Evolutionary conservation across 202 grass and related monocot species (phyloP), one percentile per base, ranked within the genome.

Genomic region (Eragrostis tef): DNA sequence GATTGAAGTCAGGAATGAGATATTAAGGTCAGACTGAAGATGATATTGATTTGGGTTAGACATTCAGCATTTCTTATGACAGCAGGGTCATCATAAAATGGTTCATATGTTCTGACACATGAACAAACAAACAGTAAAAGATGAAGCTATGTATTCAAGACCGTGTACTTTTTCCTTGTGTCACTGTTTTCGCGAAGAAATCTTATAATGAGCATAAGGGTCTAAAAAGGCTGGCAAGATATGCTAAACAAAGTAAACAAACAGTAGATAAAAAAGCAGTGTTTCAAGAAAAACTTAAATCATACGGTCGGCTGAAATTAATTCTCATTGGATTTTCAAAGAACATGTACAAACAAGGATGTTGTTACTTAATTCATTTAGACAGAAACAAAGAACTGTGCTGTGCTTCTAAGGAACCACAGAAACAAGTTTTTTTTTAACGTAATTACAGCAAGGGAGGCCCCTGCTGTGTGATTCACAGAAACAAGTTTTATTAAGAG

Each of bases 1-100:
- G 31, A 88, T 61, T 54, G 42, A 84, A 85, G 27, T 90, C 22
- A 92, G 26, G 44, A 90, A 75, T 27, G 25, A 82, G 9, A 67
- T 36, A 77, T 77, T 61, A n/a, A 80, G 25, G 36, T 39, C 2
- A 2, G 67, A 17, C 27, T 67, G 46, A 49, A 65, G 8, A 60
- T 27, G 39, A 49, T 11, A 50, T 29, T 69, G 11, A 16, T 74
- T 79, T 69, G 1, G 9, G 67, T 67, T 82, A 61, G 62, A 89
- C 29, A 82, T 52, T 15, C 44, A 67, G 73, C 42, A 74, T 21
- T 79, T 60, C 60, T 85, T 48, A 16, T 31, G 11, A 75, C 39
- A 75, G 80, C 56, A 31, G 12, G 31, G 8, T 77, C 31, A 61
- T 79, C 74, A 82, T 57, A 51, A 67, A 52, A 82, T 81, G 14